Evolutionary conservation across 1,284 basidiomycete species (phyloP).

Genomic region (Peniophora sp.): DNA sequence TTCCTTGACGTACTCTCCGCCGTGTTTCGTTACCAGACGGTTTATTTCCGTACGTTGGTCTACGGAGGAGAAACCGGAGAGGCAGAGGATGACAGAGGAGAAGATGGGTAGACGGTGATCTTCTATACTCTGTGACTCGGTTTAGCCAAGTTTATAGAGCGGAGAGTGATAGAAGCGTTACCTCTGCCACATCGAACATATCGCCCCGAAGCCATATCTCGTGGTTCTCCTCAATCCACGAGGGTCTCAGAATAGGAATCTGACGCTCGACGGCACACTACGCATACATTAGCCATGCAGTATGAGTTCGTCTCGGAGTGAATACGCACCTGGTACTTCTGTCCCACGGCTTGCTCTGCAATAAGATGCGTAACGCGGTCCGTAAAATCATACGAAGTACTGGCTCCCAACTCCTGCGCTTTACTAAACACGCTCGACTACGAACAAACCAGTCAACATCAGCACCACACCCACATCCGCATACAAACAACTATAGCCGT

Average conservation of each 20-base stretch:
- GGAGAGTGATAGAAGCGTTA: constrained; percentile 16
- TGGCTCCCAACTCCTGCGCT: constrained; percentile 70
- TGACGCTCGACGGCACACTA: constrained; percentile 70
- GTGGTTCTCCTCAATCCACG: constrained; percentile 66
- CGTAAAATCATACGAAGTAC: constrained; percentile 58
- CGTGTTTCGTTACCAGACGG: constrained; percentile 40
- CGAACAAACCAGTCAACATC: constrained; percentile 1
- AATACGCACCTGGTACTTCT: constrained; percentile 62
- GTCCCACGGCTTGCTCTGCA: constrained; percentile 57
- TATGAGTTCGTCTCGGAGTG: background rate
- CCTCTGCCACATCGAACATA: constrained; percentile 53
- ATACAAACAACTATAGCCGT: constrained; percentile 10
- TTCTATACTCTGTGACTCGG: constrained; percentile 38
- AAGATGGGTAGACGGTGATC: constrained; percentile 61
- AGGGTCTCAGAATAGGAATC: constrained; percentile 64
- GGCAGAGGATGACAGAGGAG: constrained; percentile 49
- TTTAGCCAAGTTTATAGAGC: constrained; percentile 5
- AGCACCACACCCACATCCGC: background rate
- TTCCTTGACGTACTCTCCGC: constrained; percentile 52
- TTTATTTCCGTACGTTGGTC: constrained; percentile 47
- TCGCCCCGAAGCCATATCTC: constrained; percentile 71
- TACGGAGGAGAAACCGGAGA: constrained; percentile 60
- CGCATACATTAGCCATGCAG: background rate
- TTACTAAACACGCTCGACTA: constrained; percentile 64
- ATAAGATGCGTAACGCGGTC: constrained; percentile 78